A percentile compares a stretch with the other conserved stretches of the same genome.
phyloP scores from a whole-genome alignment of 495 filamentous ascomycete genomes.

The Xylaria scruposa region DNA sequence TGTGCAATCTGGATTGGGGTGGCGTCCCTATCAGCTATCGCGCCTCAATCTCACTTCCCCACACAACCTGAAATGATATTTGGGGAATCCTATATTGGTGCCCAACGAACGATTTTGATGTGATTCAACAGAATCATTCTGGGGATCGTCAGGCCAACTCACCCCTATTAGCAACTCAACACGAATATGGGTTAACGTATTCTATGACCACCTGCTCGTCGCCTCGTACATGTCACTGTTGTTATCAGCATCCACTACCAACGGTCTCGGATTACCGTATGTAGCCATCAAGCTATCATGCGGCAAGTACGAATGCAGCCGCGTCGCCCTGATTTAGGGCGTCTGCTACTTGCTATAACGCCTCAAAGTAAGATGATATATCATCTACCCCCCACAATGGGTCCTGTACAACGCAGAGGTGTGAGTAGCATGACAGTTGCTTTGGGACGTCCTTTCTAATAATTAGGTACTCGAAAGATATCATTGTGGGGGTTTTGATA shows the following conservation, averaged over 20 bases:
- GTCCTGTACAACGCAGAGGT: not conserved
- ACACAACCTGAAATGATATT: constrained; percentile 15
- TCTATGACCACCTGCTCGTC: not conserved
- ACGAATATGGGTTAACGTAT: not conserved
- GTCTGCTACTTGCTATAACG: not conserved
- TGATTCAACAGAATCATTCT: constrained; percentile 7
- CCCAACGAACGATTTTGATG: constrained; percentile 19
- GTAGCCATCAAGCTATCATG: not conserved
- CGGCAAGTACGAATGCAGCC: not conserved
- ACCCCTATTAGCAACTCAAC: not conserved
- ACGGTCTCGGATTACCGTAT: not conserved
- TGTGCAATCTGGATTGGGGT: not conserved
- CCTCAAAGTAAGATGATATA: constrained; percentile 1
- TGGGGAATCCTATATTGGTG: constrained; percentile 15
- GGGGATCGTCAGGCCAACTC: not conserved
- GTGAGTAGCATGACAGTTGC: constrained; percentile 7
- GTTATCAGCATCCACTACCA: not conserved
- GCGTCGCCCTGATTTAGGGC: not conserved
- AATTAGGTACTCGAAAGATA: not conserved
- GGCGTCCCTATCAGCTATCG: constrained; percentile 11
- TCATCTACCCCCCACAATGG: not conserved
- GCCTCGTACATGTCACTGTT: not conserved
- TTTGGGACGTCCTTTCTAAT: not conserved
- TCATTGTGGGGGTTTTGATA: not conserved
- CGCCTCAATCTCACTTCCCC: constrained; percentile 21